Conservation (phyloP, 2,329 filamentous ascomycete genomes). For the Xylariaceae sp. region DNA sequence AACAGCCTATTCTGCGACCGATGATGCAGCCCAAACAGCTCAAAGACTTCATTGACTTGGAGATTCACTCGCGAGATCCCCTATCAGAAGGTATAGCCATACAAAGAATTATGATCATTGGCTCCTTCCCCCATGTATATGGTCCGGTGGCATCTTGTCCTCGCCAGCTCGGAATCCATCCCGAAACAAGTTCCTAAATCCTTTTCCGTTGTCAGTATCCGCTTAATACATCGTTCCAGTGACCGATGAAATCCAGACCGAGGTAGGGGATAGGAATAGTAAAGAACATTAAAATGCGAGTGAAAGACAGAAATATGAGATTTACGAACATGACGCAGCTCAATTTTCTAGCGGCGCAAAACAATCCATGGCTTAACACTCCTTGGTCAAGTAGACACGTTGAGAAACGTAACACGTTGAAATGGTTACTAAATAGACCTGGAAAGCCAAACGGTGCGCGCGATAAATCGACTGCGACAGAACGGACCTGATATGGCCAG, state of each 20-base stretch:
- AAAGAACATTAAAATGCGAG: neutral
- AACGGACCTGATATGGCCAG: neutral
- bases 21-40: neutral
- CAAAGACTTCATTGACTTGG: neutral
- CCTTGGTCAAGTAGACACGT: neutral
- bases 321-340: conserved; percentile 12
- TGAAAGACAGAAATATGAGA: conserved; percentile 5
- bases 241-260: neutral
- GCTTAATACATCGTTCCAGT: neutral
- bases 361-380: neutral
- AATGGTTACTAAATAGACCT: neutral
- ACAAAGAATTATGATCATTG: neutral
- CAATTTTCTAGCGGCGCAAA: neutral
- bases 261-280: neutral
- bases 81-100: neutral
- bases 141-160: neutral
- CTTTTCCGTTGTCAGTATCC: conserved; percentile 10
- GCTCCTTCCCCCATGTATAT: neutral
- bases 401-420: too few species aligned
- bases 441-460: neutral
- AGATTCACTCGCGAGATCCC: neutral
- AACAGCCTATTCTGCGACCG: neutral
- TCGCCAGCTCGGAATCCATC: neutral
- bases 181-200: neutral
- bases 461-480: neutral